These are phyloP conservation scores for Odontarrhena argentea DNA, from an alignment of 345 rosid genomes.

Conservation along the genomic window DNA sequence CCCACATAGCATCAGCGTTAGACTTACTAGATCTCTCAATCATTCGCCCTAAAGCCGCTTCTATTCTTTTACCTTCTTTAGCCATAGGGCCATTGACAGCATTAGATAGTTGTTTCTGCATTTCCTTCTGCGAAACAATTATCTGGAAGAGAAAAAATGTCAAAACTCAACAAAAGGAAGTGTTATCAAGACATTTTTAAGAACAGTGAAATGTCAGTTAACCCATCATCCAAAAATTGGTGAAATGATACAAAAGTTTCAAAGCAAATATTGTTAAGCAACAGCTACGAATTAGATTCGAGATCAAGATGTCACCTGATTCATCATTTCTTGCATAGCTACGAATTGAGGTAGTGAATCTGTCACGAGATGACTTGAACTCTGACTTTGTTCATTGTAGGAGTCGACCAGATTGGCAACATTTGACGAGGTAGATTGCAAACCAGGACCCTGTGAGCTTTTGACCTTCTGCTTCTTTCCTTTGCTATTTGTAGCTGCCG, in stretches of 20 bases:
- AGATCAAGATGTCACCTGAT: constrained; percentile 63
- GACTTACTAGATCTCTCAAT: constrained; percentile 74
- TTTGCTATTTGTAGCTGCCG: constrained; percentile 50
- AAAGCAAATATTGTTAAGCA: constrained; percentile 10
- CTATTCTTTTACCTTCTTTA: constrained; percentile 81
- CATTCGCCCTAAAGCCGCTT: constrained; percentile 66
- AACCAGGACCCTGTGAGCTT: constrained; percentile 52
- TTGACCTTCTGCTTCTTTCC: constrained; percentile 67
- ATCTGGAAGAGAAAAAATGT: constrained; percentile 49
- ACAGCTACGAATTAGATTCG: neutral
- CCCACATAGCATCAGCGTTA: constrained; percentile 79
- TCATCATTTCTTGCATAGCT: constrained; percentile 67
- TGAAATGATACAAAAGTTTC: neutral
- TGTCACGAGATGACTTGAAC: constrained; percentile 43
- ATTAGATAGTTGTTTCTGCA: constrained; percentile 77
- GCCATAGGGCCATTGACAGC: constrained; percentile 54
- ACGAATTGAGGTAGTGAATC: constrained; percentile 55
- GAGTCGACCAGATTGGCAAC: constrained; percentile 60
- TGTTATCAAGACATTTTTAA: constrained; percentile 12
- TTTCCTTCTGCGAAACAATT: constrained; percentile 64
- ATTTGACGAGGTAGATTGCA: constrained; percentile 57
- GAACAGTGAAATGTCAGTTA: neutral
- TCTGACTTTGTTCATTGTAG: constrained; percentile 48
- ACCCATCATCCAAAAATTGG: constrained; percentile 4
- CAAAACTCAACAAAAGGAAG: neutral